Base-by-base conservation (phyloP, 306 rosid genomes). In the Ceratonia siliqua region DNA sequence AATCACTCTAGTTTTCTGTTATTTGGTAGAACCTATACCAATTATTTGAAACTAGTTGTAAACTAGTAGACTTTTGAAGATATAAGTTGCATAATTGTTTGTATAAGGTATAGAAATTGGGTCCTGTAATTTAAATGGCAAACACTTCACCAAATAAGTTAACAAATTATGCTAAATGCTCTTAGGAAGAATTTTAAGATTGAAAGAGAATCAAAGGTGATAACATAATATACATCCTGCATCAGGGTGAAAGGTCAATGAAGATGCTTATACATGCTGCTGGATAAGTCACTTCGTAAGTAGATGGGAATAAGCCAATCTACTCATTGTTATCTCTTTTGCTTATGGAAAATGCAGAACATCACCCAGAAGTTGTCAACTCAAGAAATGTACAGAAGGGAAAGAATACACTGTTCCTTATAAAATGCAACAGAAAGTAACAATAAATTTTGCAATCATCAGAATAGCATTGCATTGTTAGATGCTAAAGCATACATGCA, bases 1-100 rank as follows among this genome's bases (percentile, higher is more conserved):
- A 68, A 70, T 49, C 30, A 3, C 11, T 62, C 39, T 63, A 17
- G 28, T 30, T 43, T 62, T 82, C 55, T 50, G 72, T 11, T 30
- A 68, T 41, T 27, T 25, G 22, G 10, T 13, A 32, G 63, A 46
- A 65, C 36, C 58, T 18, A 55, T 36, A 46, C 20, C 32, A 50
- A 1, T 36, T 36, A 52, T 52, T 52, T 52, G 57, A 52, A 20
- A 52, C 27, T 52, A 53, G 59, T 5, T 9, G 33, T 24, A 3
- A 6, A 54, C 35, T 5, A 2, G 33, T 24, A 3, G 14, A 54
- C 35, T 11, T 3, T 1, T 4, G 61, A 24, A 54, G 14, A 54
- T 10, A 25, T 18, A 18, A 18, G 5, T 54, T 24, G 61, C 33
- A 57, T 57, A 5, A 54, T 14, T 57, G 13, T 14, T 57, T 45